A percentile compares a stretch with the other conserved stretches of the same genome.
Conservation (phyloP, 352 stramenopile species). For the Pythium folliculosum region DNA sequence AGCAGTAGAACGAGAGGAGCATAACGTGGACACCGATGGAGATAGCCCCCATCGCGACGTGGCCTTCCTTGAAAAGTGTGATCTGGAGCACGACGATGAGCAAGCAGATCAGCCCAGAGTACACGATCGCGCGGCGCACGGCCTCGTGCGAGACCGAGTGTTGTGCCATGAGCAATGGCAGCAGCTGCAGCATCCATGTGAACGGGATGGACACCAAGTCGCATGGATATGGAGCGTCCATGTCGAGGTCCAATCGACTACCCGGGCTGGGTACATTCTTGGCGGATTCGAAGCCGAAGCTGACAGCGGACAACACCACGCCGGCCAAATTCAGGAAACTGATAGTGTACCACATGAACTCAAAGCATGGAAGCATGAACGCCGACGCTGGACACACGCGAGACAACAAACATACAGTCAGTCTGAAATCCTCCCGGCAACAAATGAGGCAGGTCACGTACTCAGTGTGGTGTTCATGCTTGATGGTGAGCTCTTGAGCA, state of each 20-base stretch:
- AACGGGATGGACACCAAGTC: constrained; percentile 56
- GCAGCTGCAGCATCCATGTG: constrained; percentile 73
- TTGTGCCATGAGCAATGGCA: constrained; percentile 87
- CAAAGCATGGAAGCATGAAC: constrained; percentile 89
- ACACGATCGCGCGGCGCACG: constrained; percentile 67
- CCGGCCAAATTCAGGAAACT: constrained; percentile 50
- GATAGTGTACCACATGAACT: constrained; percentile 85
- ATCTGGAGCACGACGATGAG: constrained; percentile 64
- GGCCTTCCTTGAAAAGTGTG: constrained; percentile 54
- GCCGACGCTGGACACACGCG: constrained; percentile 45
- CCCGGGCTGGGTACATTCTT: not conserved
- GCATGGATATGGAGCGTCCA: constrained; percentile 50
- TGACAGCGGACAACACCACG: constrained; percentile 53
- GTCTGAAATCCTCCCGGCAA: too few species aligned
- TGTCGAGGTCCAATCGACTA: constrained; percentile 19
- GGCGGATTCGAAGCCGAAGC: constrained; percentile 31
- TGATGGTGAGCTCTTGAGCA: constrained; percentile 55
- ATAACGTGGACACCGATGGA: constrained; percentile 54
- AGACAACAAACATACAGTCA: too few species aligned
- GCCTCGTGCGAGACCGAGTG: constrained; percentile 78
- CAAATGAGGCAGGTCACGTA: constrained; percentile 34
- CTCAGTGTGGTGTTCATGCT: constrained; percentile 76
- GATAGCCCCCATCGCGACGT: constrained; percentile 50
- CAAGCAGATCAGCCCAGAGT: constrained; percentile 59
- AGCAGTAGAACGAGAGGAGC: constrained; percentile 72